Conservation (phyloP, 2,329 filamentous ascomycete genomes). For the Thermomyces lanuginosus region DNA sequence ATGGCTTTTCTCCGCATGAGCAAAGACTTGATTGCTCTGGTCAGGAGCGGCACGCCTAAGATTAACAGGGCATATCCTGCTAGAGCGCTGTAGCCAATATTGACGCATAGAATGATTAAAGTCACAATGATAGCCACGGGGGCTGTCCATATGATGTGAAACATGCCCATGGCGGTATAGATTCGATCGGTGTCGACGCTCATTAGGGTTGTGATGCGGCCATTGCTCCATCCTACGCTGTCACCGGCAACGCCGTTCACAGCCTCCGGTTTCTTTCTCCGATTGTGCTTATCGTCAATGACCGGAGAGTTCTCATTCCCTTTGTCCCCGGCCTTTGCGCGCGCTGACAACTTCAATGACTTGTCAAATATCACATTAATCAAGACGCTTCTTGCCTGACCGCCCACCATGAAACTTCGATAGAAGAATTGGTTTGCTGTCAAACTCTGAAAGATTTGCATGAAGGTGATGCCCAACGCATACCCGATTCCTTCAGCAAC, state of each 20-base stretch:
- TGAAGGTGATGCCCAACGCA: conserved; percentile 64
- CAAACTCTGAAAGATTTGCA: conserved; percentile 72
- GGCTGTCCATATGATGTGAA: conserved; percentile 82
- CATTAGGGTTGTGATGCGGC: conserved; percentile 84
- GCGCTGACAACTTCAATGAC: conserved; percentile 70
- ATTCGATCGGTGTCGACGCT: conserved; percentile 87
- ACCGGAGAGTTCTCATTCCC: conserved; percentile 27
- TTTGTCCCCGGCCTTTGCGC: conserved; percentile 68
- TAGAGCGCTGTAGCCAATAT: conserved; percentile 76
- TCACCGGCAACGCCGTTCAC: conserved; percentile 44
- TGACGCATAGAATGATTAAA: conserved; percentile 64
- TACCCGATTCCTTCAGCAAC: conserved; percentile 66
- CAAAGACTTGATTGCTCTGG: conserved; percentile 57
- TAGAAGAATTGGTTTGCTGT: conserved; percentile 85
- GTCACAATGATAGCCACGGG: conserved; percentile 66
- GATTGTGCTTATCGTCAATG: conserved; percentile 24
- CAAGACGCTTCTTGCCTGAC: conserved; percentile 61
- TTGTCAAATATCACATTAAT: conserved; percentile 87
- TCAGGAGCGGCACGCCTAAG: conserved; percentile 61
- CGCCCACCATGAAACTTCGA: conserved; percentile 79
- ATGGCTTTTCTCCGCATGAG: conserved; percentile 61
- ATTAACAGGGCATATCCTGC: conserved; percentile 74
- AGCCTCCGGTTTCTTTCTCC: conserved; percentile 23
- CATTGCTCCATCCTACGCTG: conserved; percentile 77
- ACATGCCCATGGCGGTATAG: conserved; percentile 72